phyloP scores from a whole-genome alignment of 2,329 filamentous ascomycete species.

The Claviceps lovelessii region DNA sequence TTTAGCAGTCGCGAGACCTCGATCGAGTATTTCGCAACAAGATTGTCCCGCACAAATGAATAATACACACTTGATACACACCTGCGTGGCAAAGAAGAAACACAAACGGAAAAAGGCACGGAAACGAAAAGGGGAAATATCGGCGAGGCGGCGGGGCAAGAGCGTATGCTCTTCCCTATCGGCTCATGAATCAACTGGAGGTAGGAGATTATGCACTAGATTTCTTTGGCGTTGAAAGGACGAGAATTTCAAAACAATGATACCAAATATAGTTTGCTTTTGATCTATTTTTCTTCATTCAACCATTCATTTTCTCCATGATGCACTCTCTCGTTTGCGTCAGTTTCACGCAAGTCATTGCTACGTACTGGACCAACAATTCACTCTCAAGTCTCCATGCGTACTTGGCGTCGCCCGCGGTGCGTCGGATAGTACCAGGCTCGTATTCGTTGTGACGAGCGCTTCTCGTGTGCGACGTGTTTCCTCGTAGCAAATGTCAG shows the following conservation, averaged over 20 bases:
- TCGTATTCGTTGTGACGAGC: background rate
- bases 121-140: too few species aligned
- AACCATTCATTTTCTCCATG: background rate
- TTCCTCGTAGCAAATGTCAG: background rate
- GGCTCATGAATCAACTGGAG: background rate
- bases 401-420: background rate
- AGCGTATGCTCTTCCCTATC: too few species aligned
- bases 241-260: background rate
- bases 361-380: background rate
- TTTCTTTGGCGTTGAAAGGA: background rate
- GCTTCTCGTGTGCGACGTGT: background rate
- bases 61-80: background rate
- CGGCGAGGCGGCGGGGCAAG: too few species aligned
- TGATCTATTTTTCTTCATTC: background rate
- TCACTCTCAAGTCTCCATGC: too few species aligned
- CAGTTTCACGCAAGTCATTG: background rate
- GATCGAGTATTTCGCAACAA: background rate
- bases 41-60: background rate
- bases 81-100: background rate
- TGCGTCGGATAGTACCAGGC: background rate
- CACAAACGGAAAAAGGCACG: background rate
- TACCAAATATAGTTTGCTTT: background rate
- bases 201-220: background rate
- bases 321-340: background rate
- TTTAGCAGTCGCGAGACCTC: constrained; percentile 17